Conservation (phyloP, 2,329 filamentous ascomycete genomes). For the Plenodomus lindquistii region DNA sequence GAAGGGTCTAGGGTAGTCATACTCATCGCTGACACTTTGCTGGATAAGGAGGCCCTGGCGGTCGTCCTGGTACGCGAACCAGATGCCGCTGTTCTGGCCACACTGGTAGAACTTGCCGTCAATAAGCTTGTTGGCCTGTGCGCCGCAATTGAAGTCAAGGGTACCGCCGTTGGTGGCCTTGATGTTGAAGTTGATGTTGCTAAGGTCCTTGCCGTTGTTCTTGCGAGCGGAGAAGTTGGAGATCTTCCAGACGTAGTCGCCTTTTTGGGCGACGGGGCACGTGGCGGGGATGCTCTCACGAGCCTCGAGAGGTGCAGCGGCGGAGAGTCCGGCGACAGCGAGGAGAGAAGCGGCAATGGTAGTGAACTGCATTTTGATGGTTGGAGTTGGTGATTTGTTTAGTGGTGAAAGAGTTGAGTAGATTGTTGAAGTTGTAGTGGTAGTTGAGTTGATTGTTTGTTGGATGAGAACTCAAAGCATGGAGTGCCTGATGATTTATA, state of each 20-base stretch:
- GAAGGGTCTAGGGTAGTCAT: too few relatives aligned
- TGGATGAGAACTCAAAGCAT: neutral
- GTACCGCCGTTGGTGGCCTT: conserved; percentile 17
- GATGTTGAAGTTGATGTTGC: conserved; percentile 19
- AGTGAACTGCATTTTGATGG: conserved; percentile 23
- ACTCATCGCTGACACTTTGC: conserved; percentile 15
- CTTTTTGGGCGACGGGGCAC: conserved; percentile 9
- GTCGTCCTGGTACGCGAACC: conserved; percentile 16
- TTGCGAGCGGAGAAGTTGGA: conserved; percentile 22
- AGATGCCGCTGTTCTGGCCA: conserved; percentile 15
- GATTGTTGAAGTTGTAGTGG: neutral
- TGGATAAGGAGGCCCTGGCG: conserved; percentile 16
- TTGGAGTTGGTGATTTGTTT: conserved; percentile 1
- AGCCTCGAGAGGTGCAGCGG: conserved; percentile 13
- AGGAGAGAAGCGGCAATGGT: conserved; percentile 18
- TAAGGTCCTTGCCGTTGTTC: conserved; percentile 20
- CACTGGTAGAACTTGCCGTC: conserved; percentile 17
- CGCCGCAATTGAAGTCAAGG: conserved; percentile 14
- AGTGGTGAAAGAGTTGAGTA: conserved; percentile 1
- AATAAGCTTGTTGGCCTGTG: conserved; percentile 6
- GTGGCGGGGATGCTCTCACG: conserved; percentile 4
- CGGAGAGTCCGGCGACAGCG: conserved; percentile 13
- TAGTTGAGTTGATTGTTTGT: conserved; percentile 1
- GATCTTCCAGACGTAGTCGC: conserved; percentile 27
- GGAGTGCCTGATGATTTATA: neutral